Base-by-base conservation (phyloP, 2,329 filamentous ascomycete species). In the Sporothrix brasiliensis region DNA sequence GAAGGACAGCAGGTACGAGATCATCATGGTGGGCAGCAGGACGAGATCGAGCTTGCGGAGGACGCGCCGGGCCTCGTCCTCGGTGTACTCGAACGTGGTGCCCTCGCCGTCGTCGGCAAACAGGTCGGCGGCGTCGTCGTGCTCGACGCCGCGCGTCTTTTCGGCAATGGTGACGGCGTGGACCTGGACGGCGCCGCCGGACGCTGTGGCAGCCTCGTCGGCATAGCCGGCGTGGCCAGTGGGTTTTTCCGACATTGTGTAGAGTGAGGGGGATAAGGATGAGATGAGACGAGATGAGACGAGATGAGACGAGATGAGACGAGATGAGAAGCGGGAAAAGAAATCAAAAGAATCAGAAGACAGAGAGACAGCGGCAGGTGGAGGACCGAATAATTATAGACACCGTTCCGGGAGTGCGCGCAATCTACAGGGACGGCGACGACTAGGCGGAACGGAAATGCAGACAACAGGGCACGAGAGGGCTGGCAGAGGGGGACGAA, bases 81-180 rank as follows among this genome's bases (percentile, higher is more conserved):
- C 13, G 27, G 65, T 68, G 65, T 71, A 71, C 34, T 68, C 69
- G 27, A 71, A 71, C 3, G 65, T 39, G 47, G 13, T 24, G 49
- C 50, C 34, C 30, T 71, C 69, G 47, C 65, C 34, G 34, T 34
- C 34, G 34, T 34, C 69, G 13, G 65, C 47, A 63, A 71, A 71
- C 24, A 71, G 63, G 14, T 71, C 69, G 56, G 69, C 69, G 4
- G 69, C 69, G 9, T 63, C 69, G 47, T 71, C 69, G 54, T 71
- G 69, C 34, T 71, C 69, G 27, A 71, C 47, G 2, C 65, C 65
- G 21, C 54, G 69, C 3, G 66, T 68, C 54, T 71, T 71, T 41
- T 71, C 65, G 11, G 54, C 60, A 44, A 56, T 68, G 21, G 24
- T 34, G 14, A 56, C 14, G 34, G 50, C 39, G 14, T 24, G 53